A percentile compares a stretch with the other conserved stretches of the same genome.
phyloP scores from a whole-genome alignment of 2,329 filamentous ascomycete species.

The Rutstroemia sp. region DNA sequence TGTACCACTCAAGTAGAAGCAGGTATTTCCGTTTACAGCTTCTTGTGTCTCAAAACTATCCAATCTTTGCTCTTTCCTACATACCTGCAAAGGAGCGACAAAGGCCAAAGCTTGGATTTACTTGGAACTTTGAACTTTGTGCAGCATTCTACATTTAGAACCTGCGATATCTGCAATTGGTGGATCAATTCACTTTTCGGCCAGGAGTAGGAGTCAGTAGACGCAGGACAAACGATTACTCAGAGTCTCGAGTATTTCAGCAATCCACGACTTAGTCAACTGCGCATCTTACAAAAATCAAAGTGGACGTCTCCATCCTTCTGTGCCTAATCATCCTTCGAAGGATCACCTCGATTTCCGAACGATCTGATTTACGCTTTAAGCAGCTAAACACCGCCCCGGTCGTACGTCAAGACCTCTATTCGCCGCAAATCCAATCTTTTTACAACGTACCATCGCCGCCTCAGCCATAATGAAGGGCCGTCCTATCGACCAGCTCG shows the following conservation, averaged over 20 bases:
- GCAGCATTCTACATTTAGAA: slow-evolving; percentile 2
- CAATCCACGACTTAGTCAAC: background rate
- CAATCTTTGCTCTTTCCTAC: background rate
- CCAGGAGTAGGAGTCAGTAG: background rate
- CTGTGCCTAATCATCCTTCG: slow-evolving; percentile 6
- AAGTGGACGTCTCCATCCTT: background rate
- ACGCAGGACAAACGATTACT: background rate
- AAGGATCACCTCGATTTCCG: background rate
- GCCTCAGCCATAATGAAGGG: slow-evolving; percentile 49
- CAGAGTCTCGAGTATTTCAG: background rate
- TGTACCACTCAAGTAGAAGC: background rate
- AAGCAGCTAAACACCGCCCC: slow-evolving; percentile 6
- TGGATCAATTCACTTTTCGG: background rate
- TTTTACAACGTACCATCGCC: slow-evolving; percentile 4
- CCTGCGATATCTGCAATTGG: background rate
- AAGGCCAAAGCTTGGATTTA: background rate
- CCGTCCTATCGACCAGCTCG: slow-evolving; percentile 60
- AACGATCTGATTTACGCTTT: background rate
- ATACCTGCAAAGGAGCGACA: background rate
- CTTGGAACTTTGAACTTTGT: background rate
- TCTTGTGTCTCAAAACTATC: slow-evolving; percentile 4
- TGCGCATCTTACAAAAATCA: background rate
- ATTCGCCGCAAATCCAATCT: background rate
- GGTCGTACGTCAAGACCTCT: background rate
- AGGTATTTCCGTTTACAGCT: background rate